These are phyloP conservation scores for Acacia crassicarpa DNA, from an alignment of 306 rosid genomes.

Conservation along the genomic window DNA sequence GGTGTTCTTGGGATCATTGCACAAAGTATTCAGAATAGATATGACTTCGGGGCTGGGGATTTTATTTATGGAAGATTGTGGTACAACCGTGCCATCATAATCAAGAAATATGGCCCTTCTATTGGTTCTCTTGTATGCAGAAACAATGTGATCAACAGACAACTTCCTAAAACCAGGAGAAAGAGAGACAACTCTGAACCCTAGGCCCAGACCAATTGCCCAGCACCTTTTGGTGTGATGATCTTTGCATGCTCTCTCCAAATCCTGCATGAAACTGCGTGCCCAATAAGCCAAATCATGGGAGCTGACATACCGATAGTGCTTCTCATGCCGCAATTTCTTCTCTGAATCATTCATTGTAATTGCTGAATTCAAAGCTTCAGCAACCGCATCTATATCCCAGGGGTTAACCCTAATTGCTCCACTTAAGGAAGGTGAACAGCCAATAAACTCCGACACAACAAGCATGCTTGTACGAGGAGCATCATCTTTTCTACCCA, in stretches of 20 bases:
- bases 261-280: slow-evolving; percentile 72
- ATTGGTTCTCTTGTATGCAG: slow-evolving; percentile 65
- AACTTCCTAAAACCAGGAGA: slow-evolving; percentile 71
- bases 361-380: slow-evolving; percentile 68
- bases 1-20: slow-evolving; percentile 69
- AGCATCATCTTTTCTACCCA: slow-evolving; percentile 47
- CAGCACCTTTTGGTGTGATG: slow-evolving; percentile 78
- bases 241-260: slow-evolving; percentile 81
- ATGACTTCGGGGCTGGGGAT: slow-evolving; percentile 63
- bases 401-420: slow-evolving; percentile 93
- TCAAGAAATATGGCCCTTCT: slow-evolving; percentile 81
- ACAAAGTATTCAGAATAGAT: slow-evolving; percentile 60
- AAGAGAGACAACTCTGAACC: slow-evolving; percentile 77
- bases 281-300: slow-evolving; percentile 95
- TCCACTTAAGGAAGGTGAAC: slow-evolving; percentile 90
- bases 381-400: slow-evolving; percentile 80
- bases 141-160: slow-evolving; percentile 58
- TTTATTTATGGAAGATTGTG: slow-evolving; percentile 64
- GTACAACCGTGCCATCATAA: slow-evolving; percentile 87
- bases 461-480: slow-evolving; percentile 76
- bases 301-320: slow-evolving; percentile 73
- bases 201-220: slow-evolving; percentile 78
- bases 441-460: slow-evolving; percentile 89
- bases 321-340: slow-evolving; percentile 79
- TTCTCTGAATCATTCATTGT: slow-evolving; percentile 65